Evolutionary conservation across 1,284 basidiomycete species (phyloP).

Genomic region (Leucoagaricus sp.): DNA sequence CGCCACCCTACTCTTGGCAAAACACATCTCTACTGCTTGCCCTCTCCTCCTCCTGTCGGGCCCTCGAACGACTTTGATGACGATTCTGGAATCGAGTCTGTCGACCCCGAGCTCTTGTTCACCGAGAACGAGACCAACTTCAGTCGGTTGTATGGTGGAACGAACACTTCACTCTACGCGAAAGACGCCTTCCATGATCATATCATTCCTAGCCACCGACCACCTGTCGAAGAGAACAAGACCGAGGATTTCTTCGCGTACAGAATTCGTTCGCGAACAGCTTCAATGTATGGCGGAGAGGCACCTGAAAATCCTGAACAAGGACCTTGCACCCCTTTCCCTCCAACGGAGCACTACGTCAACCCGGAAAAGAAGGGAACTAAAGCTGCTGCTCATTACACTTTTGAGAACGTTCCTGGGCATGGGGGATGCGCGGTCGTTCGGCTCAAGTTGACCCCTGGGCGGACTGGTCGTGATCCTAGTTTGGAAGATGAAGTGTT

Average conservation of each 20-base stretch:
- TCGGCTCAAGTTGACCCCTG: constrained; percentile 88
- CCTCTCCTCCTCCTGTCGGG: constrained; percentile 88
- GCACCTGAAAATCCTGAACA: constrained; percentile 36
- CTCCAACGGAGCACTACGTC: constrained; percentile 60
- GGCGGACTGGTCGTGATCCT: constrained; percentile 72
- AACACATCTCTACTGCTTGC: constrained; percentile 86
- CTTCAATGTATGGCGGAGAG: constrained; percentile 41
- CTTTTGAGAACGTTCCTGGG: constrained; percentile 85
- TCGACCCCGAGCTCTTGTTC: constrained; percentile 86
- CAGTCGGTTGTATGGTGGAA: constrained; percentile 85
- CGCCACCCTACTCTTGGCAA: constrained; percentile 76
- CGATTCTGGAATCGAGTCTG: constrained; percentile 62
- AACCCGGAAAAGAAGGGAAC: constrained; percentile 91
- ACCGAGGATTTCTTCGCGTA: constrained; percentile 44
- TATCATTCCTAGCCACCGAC: constrained; percentile 85
- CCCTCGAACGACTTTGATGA: constrained; percentile 61
- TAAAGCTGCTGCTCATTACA: constrained; percentile 91
- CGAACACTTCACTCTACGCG: constrained; percentile 81
- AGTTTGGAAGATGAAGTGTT: constrained; percentile 86
- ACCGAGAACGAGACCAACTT: constrained; percentile 99
- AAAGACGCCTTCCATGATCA: constrained; percentile 99
- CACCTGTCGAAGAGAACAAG: constrained; percentile 42
- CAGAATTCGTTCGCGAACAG: constrained; percentile 51
- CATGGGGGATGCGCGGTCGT: constrained; percentile 95
- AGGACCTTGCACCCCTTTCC: constrained; percentile 59